These are phyloP conservation scores for Tilletia caries DNA, from an alignment of 1,284 basidiomycete genomes.

Conservation along the genomic window DNA sequence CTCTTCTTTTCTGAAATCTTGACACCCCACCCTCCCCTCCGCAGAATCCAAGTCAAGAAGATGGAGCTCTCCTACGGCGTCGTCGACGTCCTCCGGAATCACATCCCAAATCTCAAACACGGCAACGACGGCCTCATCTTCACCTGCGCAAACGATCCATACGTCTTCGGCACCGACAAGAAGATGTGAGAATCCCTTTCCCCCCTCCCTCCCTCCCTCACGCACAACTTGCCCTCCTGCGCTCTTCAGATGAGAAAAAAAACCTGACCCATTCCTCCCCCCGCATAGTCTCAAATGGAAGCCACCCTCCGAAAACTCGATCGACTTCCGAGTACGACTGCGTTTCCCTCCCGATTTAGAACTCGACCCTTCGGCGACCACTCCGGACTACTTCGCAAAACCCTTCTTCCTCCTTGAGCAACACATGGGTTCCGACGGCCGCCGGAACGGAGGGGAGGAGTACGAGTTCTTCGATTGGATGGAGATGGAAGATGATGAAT, in stretches of 20 bases:
- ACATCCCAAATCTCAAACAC: slow-evolving; percentile 84
- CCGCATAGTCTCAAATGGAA: slow-evolving; percentile 77
- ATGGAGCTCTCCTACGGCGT: slow-evolving; percentile 86
- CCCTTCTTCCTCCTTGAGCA: slow-evolving; percentile 79
- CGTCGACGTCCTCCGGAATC: slow-evolving; percentile 75
- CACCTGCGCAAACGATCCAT: slow-evolving; percentile 80
- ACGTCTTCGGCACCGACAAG: slow-evolving; percentile 81
- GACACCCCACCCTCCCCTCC: not conserved
- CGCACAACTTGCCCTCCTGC: too few relatives aligned
- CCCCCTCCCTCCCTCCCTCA: slow-evolving; percentile 13
- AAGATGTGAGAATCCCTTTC: slow-evolving; percentile 71
- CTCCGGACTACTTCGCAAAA: slow-evolving; percentile 76
- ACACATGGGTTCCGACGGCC: slow-evolving; percentile 62
- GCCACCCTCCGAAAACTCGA: slow-evolving; percentile 93
- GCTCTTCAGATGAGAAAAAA: not conserved
- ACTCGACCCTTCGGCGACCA: slow-evolving; percentile 42
- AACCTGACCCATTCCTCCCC: not conserved
- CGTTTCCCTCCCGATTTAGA: slow-evolving; percentile 71
- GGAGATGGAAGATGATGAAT: slow-evolving; percentile 81
- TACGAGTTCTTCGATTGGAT: slow-evolving; percentile 87
- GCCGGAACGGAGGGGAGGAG: slow-evolving; percentile 23
- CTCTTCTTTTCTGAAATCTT: not conserved
- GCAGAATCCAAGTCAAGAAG: slow-evolving; percentile 71
- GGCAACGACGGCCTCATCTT: slow-evolving; percentile 96
- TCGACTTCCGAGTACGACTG: slow-evolving; percentile 92